These are phyloP conservation scores for Sporothrix phasma DNA, from an alignment of 2,329 filamentous ascomycete genomes.

Conservation along the genomic window DNA sequence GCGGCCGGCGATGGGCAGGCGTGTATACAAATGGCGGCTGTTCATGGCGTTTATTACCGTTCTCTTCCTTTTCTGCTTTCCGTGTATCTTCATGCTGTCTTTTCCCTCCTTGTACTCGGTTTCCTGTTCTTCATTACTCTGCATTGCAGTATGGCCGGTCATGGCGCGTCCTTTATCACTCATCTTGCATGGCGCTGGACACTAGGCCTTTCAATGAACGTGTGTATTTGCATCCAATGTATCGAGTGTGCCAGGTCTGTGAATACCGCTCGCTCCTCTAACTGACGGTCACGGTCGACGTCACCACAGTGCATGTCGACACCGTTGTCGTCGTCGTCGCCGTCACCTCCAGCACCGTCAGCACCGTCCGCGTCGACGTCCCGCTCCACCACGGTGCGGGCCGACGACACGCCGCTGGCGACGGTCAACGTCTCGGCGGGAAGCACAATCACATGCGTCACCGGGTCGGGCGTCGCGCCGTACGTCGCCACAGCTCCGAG, in stretches of 20 bases:
- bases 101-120: not conserved
- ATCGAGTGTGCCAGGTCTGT: not conserved
- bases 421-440: not conserved
- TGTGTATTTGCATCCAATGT: too few relatives aligned
- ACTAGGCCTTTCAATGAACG: too few relatives aligned
- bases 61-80: not conserved
- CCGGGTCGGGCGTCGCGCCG: not conserved
- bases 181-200: not conserved
- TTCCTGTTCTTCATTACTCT: too few relatives aligned
- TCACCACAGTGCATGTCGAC: not conserved
- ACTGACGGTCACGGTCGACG: not conserved
- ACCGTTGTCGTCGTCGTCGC: not conserved
- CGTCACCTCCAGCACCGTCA: not conserved
- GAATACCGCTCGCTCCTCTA: not conserved
- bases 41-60: not conserved
- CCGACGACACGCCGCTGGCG: not conserved
- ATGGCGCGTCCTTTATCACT: not conserved
- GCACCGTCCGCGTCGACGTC: not conserved
- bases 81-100: not conserved
- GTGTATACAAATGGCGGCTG: not conserved
- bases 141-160: not conserved
- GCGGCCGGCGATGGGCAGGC: not conserved
- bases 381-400: not conserved
- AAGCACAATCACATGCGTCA: not conserved
- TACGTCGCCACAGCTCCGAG: not conserved